phyloP scores from a whole-genome alignment of 2,329 filamentous ascomycete genomes.

The Beauveria caledonica region DNA sequence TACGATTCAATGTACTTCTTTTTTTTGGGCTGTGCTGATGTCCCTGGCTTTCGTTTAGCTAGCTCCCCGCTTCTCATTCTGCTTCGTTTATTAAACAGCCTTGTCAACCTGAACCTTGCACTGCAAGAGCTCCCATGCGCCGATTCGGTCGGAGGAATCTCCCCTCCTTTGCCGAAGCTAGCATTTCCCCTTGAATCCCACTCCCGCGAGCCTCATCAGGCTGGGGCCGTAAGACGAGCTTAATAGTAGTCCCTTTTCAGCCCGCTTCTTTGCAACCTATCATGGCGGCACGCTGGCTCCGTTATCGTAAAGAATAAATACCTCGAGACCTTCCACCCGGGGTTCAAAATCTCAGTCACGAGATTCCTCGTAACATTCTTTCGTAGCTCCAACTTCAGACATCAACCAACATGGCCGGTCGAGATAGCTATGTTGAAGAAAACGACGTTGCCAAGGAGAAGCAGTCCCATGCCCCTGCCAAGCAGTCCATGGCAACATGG shows the following conservation, averaged over 20 bases:
- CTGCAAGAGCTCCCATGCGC: no score
- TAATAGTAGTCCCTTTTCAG: neutral
- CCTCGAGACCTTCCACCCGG: neutral
- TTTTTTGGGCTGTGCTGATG: no score
- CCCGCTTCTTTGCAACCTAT: neutral
- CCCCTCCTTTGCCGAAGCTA: neutral
- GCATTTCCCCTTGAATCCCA: neutral
- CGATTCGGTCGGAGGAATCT: neutral
- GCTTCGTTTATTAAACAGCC: neutral
- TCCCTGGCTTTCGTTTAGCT: no score
- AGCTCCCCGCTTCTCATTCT: no score
- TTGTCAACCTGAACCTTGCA: neutral
- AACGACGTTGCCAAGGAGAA: neutral
- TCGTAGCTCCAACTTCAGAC: neutral
- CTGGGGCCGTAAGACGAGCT: neutral
- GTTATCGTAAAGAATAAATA: neutral
- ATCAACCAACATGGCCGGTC: neutral
- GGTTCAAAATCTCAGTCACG: neutral
- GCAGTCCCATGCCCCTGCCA: neutral
- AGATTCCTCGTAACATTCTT: neutral
- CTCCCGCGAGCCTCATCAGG: neutral
- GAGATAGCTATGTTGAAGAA: neutral
- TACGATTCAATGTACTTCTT: no score
- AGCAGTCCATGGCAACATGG: constrained; percentile 20
- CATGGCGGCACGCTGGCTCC: neutral